phyloP scores from a whole-genome alignment of 768 basidiomycete species.

The Sporobolomyces pararoseus region DNA sequence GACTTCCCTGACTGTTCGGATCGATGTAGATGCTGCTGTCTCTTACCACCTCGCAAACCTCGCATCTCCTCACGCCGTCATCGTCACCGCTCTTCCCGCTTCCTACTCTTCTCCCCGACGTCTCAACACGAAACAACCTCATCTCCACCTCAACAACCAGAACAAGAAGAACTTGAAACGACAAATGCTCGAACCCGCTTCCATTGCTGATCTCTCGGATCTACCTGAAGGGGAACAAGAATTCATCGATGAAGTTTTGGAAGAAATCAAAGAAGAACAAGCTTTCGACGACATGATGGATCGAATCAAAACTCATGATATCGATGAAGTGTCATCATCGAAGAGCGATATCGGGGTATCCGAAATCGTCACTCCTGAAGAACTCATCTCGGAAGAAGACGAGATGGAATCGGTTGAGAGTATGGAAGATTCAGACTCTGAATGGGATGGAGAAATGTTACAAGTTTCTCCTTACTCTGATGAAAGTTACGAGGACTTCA shows the following conservation, averaged over 20 bases:
- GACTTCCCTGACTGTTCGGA: neutral
- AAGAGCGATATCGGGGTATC: conserved; percentile 16
- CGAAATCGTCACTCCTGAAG: conserved; percentile 3
- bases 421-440: neutral
- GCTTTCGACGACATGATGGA: conserved; percentile 25
- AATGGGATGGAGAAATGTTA: conserved; percentile 11
- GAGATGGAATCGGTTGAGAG: neutral
- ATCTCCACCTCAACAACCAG: conserved; percentile 11
- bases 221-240: conserved; percentile 9
- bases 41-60: neutral
- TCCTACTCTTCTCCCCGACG: conserved; percentile 7
- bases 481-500: neutral
- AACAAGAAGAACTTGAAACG: neutral
- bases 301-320: conserved; percentile 2
- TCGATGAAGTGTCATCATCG: neutral
- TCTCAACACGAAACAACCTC: conserved; percentile 10
- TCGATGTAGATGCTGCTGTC: conserved; percentile 12
- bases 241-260: conserved; percentile 28
- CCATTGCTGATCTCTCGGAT: neutral
- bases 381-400: neutral
- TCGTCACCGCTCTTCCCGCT: conserved; percentile 24
- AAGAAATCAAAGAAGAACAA: conserved; percentile 29
- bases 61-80: conserved; percentile 11
- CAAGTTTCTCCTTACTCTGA: neutral
- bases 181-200: neutral